A percentile compares a stretch with the other conserved stretches of the same genome.
phyloP scores from a whole-genome alignment of 768 basidiomycete species.

The Collybia sordida region DNA sequence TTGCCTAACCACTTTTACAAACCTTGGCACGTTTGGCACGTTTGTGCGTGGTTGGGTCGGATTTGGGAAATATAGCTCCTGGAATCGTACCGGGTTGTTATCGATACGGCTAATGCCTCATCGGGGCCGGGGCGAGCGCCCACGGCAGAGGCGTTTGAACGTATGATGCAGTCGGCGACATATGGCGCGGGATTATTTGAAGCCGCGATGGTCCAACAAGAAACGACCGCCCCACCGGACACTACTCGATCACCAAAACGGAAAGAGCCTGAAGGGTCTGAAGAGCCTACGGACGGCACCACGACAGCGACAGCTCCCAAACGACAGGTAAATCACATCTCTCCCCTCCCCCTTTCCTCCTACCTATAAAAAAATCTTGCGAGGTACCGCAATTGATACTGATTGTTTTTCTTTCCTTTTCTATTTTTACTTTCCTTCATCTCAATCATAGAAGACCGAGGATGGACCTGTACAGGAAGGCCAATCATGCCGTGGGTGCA shows the following conservation, averaged over 20 bases:
- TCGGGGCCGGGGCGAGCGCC: slow-evolving; percentile 2
- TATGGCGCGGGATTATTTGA: slow-evolving; percentile 48
- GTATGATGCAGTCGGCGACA: slow-evolving; percentile 43
- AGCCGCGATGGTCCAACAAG: slow-evolving; percentile 22
- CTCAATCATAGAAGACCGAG: slow-evolving; percentile 8
- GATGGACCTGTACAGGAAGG: slow-evolving; percentile 44
- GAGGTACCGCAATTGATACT: neutral
- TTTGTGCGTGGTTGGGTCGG: no score
- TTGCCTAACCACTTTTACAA: no score
- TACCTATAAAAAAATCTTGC: neutral
- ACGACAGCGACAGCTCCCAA: slow-evolving; percentile 8
- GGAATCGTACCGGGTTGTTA: slow-evolving; percentile 7
- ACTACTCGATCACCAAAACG: slow-evolving; percentile 7
- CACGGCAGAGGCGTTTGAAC: slow-evolving; percentile 33
- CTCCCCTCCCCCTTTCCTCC: neutral
- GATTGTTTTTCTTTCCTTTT: no score
- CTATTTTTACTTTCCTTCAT: no score
- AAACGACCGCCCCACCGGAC: slow-evolving; percentile 5
- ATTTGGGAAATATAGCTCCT: no score
- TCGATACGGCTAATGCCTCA: slow-evolving; percentile 3
- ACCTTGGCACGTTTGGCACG: no score
- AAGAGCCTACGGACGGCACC: slow-evolving; percentile 4
- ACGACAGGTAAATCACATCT: slow-evolving; percentile 12
- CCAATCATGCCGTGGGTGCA: slow-evolving; percentile 80
- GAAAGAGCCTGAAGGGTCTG: slow-evolving; percentile 8